phyloP scores from a whole-genome alignment of 495 filamentous ascomycete genomes.

The Penicillium atrosanguineum region DNA sequence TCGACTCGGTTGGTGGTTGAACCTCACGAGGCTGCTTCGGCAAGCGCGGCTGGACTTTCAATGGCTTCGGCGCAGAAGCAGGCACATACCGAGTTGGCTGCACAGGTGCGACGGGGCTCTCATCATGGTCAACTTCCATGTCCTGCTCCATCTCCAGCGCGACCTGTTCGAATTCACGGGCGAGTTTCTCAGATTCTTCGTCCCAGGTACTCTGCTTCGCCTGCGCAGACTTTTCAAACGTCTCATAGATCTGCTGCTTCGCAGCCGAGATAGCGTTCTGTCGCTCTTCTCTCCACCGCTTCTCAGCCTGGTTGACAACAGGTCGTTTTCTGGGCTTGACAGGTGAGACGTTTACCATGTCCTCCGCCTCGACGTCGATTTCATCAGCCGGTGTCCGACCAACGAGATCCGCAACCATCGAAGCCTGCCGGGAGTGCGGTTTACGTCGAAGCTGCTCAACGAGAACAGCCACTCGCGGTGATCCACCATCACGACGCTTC shows the following conservation, averaged over 20 bases:
- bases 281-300: slow-evolving; percentile 40
- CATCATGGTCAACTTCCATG: slow-evolving; percentile 16
- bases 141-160: slow-evolving; percentile 41
- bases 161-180: slow-evolving; percentile 44
- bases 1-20: slow-evolving; percentile 1
- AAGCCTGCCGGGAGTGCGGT: slow-evolving; percentile 41
- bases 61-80: slow-evolving; percentile 23
- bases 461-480: slow-evolving; percentile 36
- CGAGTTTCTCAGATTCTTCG: slow-evolving; percentile 43
- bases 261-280: slow-evolving; percentile 38
- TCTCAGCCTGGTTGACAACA: slow-evolving; percentile 45
- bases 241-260: slow-evolving; percentile 37
- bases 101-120: not conserved
- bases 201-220: slow-evolving; percentile 39
- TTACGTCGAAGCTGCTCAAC: slow-evolving; percentile 42
- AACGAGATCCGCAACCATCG: slow-evolving; percentile 37
- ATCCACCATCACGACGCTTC: slow-evolving; percentile 32
- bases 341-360: not conserved
- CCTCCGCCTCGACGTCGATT: not conserved
- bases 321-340: slow-evolving; percentile 39
- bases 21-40: slow-evolving; percentile 29
- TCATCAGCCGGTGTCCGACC: slow-evolving; percentile 12
- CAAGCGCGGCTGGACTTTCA: slow-evolving; percentile 38
- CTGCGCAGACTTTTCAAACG: slow-evolving; percentile 33
- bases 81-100: slow-evolving; percentile 1